Base-by-base conservation (phyloP, 805 yeast species). In the Lachancea sp. region DNA sequence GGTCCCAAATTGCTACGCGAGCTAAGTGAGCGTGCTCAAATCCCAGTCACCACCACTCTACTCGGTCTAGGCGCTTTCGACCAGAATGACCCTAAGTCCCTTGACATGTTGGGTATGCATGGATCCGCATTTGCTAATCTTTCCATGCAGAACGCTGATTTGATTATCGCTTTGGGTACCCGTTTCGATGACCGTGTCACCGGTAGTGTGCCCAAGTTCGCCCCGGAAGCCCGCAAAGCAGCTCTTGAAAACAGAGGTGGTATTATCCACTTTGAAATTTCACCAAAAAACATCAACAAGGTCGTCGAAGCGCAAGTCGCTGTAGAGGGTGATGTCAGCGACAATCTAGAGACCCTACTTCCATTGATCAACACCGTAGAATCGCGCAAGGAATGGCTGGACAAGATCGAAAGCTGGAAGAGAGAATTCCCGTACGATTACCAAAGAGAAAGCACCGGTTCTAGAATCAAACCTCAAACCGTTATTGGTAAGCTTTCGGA, bases 181-280 rank as follows among this genome's bases (percentile, higher is more conserved):
- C 80, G 99, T 66, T 93, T 93, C 60, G 99, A 93, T 69, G 99
- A 93, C 72, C 90, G 99, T 74, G 99, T 93, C 57, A 93, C 99
- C 36, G 83, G 93, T 60, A 78, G 78, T 59, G 73, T 93, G 45
- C 53, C 85, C 50, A 85, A 84, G 65, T 93, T 93, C 66, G 99
- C 98, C 37, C 99, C 99, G 47, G 86, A 70, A 47, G 98, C 98
- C 47, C 84, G 81, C 58, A 73, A 78, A 49, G 99, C 99, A 29
- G 96, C 96, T 45, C 69, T 71, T 46, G 90, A 88, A 68, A 77
- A 79, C 39, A 80, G 90, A 61, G 99, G 99, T 65, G 99, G 99
- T 71, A 91, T 93, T 52, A 73, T 93, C 51, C 99, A 93, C 70
- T 93, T 93, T 59, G 99, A 93, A 71, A 88, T 93, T 58, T 77